These are phyloP conservation scores for Coemansia erecta DNA, from an alignment of 192 early-diverging fungal species.

Conservation along the genomic window DNA sequence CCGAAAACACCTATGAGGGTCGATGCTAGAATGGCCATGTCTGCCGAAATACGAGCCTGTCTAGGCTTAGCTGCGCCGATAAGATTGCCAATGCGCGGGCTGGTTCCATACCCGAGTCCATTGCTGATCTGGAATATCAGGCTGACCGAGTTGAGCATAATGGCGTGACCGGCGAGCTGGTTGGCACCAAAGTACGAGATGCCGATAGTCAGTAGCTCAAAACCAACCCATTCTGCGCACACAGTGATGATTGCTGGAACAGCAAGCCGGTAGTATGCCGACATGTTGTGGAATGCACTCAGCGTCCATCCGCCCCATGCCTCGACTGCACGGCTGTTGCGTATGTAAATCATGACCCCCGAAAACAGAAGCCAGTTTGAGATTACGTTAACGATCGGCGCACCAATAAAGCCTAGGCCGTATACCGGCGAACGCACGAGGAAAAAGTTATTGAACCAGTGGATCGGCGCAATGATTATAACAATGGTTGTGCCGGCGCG, in stretches of 20 bases:
- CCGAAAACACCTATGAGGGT: constrained; percentile 45
- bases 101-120: constrained; percentile 67
- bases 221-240: constrained; percentile 77
- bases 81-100: constrained; percentile 71
- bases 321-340: constrained; percentile 58
- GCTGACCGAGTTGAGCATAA: constrained; percentile 61
- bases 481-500: constrained; percentile 71
- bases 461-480: constrained; percentile 65
- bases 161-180: constrained; percentile 74
- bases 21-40: constrained; percentile 53
- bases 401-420: constrained; percentile 74
- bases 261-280: constrained; percentile 61
- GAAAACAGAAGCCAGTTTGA: constrained; percentile 68
- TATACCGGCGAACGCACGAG: constrained; percentile 68
- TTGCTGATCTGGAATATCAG: constrained; percentile 66
- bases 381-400: constrained; percentile 69
- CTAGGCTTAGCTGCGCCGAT: constrained; percentile 55
- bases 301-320: constrained; percentile 84
- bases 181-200: constrained; percentile 70
- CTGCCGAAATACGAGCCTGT: constrained; percentile 59
- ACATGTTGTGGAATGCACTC: constrained; percentile 63
- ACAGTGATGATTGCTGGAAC: constrained; percentile 75
- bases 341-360: constrained; percentile 63
- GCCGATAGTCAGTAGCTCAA: constrained; percentile 62
- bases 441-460: constrained; percentile 68